Percentiles rank a stretch among this genome's conserved stretches.
Conservation (phyloP, 2,329 filamentous ascomycete genomes). For the Podosphaera fusca region DNA sequence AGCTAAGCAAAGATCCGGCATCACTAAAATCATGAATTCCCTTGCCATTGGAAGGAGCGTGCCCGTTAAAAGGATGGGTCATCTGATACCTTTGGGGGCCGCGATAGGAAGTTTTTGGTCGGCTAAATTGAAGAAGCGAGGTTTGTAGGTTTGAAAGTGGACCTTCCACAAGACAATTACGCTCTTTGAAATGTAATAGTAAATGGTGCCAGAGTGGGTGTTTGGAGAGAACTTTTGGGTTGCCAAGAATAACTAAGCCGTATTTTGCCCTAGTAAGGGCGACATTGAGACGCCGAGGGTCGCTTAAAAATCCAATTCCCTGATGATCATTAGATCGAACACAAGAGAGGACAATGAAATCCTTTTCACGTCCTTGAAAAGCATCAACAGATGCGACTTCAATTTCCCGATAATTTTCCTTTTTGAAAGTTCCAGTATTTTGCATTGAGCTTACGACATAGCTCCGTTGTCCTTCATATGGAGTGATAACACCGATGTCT, state of each 20-base stretch:
- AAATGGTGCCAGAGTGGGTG: constrained; percentile 96
- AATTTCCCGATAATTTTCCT: constrained; percentile 95
- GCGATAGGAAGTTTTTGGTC: constrained; percentile 79
- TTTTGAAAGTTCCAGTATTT: constrained; percentile 88
- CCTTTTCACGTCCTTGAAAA: constrained; percentile 96
- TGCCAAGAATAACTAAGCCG: constrained; percentile 85
- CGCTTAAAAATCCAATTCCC: constrained; percentile 94
- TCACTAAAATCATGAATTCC: constrained; percentile 25
- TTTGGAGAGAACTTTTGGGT: constrained; percentile 92
- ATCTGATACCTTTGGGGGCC: constrained; percentile 70
- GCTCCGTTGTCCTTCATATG: constrained; percentile 93
- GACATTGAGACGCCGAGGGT: constrained; percentile 90
- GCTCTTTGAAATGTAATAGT: constrained; percentile 87
- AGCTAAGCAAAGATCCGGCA: constrained; percentile 73
- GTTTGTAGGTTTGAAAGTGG: constrained; percentile 90
- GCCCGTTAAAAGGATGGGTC: constrained; percentile 32
- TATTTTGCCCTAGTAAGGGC: constrained; percentile 93
- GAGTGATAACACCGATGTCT: constrained; percentile 93
- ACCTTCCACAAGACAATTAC: constrained; percentile 85
- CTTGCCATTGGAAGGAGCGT: constrained; percentile 14
- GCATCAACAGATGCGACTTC: constrained; percentile 96
- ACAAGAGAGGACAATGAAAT: constrained; percentile 94
- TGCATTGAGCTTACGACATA: constrained; percentile 99
- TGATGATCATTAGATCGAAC: constrained; percentile 98
- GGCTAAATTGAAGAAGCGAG: constrained; percentile 81